Conservation (phyloP, 2,329 filamentous ascomycete genomes). For the Beauveria sp. region DNA sequence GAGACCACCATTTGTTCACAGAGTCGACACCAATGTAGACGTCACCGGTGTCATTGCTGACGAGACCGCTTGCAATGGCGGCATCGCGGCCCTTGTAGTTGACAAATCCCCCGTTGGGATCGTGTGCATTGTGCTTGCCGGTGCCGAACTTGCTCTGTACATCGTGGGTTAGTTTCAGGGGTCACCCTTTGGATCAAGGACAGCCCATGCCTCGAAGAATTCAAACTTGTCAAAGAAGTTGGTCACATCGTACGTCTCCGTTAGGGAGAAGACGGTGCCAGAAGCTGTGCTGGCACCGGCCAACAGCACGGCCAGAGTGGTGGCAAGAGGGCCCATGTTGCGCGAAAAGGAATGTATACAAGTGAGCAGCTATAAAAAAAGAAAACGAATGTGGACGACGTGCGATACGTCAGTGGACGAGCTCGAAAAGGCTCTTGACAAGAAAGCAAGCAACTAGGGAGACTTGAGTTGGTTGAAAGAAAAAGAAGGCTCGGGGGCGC, state of each 20-base stretch:
- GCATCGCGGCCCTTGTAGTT: conserved; percentile 35
- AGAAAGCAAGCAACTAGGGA: not conserved
- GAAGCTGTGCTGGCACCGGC: conserved; percentile 2
- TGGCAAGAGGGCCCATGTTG: not conserved
- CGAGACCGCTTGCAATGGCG: conserved; percentile 28
- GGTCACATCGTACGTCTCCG: conserved; percentile 3
- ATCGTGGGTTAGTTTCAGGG: not conserved
- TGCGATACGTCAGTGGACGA: conserved; percentile 12
- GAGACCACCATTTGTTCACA: conserved; percentile 14
- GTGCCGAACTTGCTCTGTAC: conserved; percentile 12
- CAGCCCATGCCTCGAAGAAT: conserved; percentile 30
- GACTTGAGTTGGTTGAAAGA: not conserved
- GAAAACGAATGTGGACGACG: conserved; percentile 7
- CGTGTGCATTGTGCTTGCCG: conserved; percentile 24
- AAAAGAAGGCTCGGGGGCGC: not conserved
- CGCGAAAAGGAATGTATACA: not conserved
- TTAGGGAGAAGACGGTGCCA: not conserved
- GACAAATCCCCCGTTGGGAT: conserved; percentile 61
- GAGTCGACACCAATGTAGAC: conserved; percentile 34
- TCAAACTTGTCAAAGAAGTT: conserved; percentile 43
- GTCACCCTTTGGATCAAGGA: not conserved
- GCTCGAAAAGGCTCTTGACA: not conserved
- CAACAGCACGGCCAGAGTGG: conserved; percentile 1
- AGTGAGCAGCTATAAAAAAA: not conserved
- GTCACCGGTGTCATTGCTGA: conserved; percentile 23